phyloP scores from a whole-genome alignment of 1,139 yeast species.

The Taphrina flavorubra region DNA sequence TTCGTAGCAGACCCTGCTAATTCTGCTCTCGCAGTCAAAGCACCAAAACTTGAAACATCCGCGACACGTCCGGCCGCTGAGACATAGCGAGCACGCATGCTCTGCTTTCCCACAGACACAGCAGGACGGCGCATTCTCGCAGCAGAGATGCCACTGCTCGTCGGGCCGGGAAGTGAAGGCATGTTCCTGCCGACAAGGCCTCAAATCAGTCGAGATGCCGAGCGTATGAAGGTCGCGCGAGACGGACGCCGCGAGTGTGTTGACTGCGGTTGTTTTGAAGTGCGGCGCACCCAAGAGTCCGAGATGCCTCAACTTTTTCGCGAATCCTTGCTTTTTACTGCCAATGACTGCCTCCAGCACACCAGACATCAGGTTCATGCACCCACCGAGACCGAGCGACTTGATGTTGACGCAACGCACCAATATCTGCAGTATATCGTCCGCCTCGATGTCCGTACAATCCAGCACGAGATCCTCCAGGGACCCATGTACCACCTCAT shows the following conservation, averaged over 20 bases:
- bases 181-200: slow-evolving; percentile 22
- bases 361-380: slow-evolving; percentile 14
- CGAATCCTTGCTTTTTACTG: slow-evolving; percentile 7
- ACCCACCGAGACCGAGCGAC: slow-evolving; percentile 13
- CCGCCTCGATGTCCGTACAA: slow-evolving; percentile 16
- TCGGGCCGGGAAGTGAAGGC: slow-evolving; percentile 15
- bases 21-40: slow-evolving; percentile 15
- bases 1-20: slow-evolving; percentile 28
- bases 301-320: slow-evolving; percentile 3
- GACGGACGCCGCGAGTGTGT: slow-evolving; percentile 8
- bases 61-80: slow-evolving; percentile 14
- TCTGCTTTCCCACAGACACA: neutral
- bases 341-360: slow-evolving; percentile 4
- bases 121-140: slow-evolving; percentile 6
- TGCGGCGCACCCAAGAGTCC: slow-evolving; percentile 22
- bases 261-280: slow-evolving; percentile 21
- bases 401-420: slow-evolving; percentile 5
- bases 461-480: slow-evolving; percentile 16
- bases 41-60: slow-evolving; percentile 31
- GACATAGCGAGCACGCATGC: slow-evolving; percentile 17
- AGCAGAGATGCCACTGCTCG: slow-evolving; percentile 19
- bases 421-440: slow-evolving; percentile 2
- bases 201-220: slow-evolving; percentile 18
- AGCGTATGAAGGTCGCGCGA: neutral
- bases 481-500: slow-evolving; percentile 10